A percentile compares a stretch with the other conserved stretches of the same genome.
Conservation (phyloP, 1,284 basidiomycete genomes). For the Fistulinella staudtii region DNA sequence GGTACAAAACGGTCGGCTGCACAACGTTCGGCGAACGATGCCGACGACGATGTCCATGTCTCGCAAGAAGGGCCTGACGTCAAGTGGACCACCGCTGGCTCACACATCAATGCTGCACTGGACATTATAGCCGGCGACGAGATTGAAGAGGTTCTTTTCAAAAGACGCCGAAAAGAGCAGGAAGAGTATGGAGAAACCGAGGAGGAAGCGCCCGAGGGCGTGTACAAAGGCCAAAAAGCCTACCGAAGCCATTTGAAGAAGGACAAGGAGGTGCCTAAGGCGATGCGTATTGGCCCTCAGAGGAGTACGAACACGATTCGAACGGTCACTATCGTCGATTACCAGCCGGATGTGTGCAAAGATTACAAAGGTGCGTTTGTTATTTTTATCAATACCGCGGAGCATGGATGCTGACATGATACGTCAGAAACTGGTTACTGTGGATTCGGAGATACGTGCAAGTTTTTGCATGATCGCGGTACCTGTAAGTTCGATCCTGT, state of each 20-base stretch:
- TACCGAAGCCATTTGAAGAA: slow-evolving; percentile 85
- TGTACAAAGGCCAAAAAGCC: slow-evolving; percentile 82
- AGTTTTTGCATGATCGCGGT: slow-evolving; percentile 87
- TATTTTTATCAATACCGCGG: slow-evolving; percentile 8
- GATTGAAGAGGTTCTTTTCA: slow-evolving; percentile 67
- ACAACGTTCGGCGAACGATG: slow-evolving; percentile 49
- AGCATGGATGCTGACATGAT: slow-evolving; percentile 19
- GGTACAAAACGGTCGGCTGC: slow-evolving; percentile 76
- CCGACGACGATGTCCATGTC: slow-evolving; percentile 40
- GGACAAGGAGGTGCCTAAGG: slow-evolving; percentile 77
- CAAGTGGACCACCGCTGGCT: slow-evolving; percentile 72
- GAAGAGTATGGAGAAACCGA: slow-evolving; percentile 53
- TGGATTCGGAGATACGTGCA: slow-evolving; percentile 98
- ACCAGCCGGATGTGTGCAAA: slow-evolving; percentile 99
- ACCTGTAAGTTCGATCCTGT: slow-evolving; percentile 54
- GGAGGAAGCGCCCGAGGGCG: slow-evolving; percentile 74
- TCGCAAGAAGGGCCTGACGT: slow-evolving; percentile 67
- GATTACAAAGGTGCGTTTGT: slow-evolving; percentile 85
- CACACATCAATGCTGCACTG: slow-evolving; percentile 62
- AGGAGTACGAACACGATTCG: slow-evolving; percentile 82
- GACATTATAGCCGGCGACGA: slow-evolving; percentile 79
- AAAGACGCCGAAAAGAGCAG: slow-evolving; percentile 53
- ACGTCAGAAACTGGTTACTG: slow-evolving; percentile 92
- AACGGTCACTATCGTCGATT: slow-evolving; percentile 94
- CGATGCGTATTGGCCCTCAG: slow-evolving; percentile 88